Base-by-base conservation (phyloP, 306 rosid species). In the Oxytropis ochrocephala region DNA sequence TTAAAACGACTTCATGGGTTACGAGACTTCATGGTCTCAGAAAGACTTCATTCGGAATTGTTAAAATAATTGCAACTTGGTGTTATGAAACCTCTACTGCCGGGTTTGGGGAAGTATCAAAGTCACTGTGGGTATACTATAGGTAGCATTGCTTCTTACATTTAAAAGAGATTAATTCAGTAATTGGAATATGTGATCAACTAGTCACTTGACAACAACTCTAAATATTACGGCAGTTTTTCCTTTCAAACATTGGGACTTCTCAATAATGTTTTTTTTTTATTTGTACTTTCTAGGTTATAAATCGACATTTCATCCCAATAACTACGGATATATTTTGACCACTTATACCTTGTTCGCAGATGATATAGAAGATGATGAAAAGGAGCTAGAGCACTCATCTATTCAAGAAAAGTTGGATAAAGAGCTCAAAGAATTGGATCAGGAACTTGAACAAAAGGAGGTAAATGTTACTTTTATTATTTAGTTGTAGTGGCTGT, bases 351-450 rank as follows among this genome's bases (percentile, higher is more conserved):
- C 42, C 55, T 70, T 39, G 60, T 57, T 56, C 74, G 79, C 66
- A 91, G 96, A 84, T 54, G 95, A 78, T 67, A 78, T 71, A 64
- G 95, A 76, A 69, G 96, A 79, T 78, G 85, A 83, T 12, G 95
- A 78, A 70, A 91, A 91, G 86, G 99, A 95, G 79, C 83, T 79
- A 75, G 97, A 95, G 60, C 95, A 91, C 78, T 95, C 92, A 55
- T 84, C 96, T 80, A 78, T 89, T 72, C 97, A 95, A 82, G 95
- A 95, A 79, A 81, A 86, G 76, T 67, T 91, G 69, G 99, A 89
- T 59, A 74, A 33, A 60, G 99, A 95, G 84, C 93, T 95, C 39
- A 91, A 84, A 77, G 99, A 95, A 73, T 72, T 95, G 84, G 99
- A 95, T 56, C 86, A 80, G 75, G 85, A 71, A 74, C 97, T 95